Base-by-base conservation (phyloP, 768 basidiomycete genomes). In the Suillus cothurnatus region DNA sequence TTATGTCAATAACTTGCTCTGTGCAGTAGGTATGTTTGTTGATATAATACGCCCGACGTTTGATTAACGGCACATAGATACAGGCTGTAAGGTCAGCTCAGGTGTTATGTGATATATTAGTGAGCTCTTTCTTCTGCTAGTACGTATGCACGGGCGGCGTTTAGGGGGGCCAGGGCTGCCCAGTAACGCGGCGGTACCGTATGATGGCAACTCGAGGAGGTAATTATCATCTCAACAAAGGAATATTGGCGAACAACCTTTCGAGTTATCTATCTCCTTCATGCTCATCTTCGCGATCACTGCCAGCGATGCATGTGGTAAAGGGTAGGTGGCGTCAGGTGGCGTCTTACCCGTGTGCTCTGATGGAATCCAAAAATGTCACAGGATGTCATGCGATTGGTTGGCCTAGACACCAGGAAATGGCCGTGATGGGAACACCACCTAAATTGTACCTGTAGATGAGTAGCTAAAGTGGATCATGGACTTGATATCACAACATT, bases 381-480 rank as follows among this genome's bases (percentile, higher is more conserved):
- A 53, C 53, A 34, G 21, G 21, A 34, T 32, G 32, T 55, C 53
- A 34, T 34, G 32, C 21, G 53, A 32, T 45, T 28, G 11, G 53
- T 55, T 55, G 53, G 53, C 53, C 32, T 34, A 55, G 53, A 55
- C 53, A 21, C 53, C 23, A 21, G 31, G 31, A 32, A 32, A 55
- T 55, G 32, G 21, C 53, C 53, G 53, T 55, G 53, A 55, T 55
- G 53, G 53, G 53, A 55, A 55, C 21, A 32, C 52, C 31, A 53
- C 21, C 53, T 55, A 55, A 55, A 34, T 55, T 0, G 21, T 55
- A 55, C 53, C 32, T n/a, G 12, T 6, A 12, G 52, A 32, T 32
- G 53, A 4, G 6, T 31, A 7, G 19, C 26, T 28, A 53, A 53
- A 53, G 17, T 19, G 17, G 28, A n/a, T 32, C 31, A 32, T 52